phyloP scores from a whole-genome alignment of 2,329 filamentous ascomycete species.

The Penicillium italicum region DNA sequence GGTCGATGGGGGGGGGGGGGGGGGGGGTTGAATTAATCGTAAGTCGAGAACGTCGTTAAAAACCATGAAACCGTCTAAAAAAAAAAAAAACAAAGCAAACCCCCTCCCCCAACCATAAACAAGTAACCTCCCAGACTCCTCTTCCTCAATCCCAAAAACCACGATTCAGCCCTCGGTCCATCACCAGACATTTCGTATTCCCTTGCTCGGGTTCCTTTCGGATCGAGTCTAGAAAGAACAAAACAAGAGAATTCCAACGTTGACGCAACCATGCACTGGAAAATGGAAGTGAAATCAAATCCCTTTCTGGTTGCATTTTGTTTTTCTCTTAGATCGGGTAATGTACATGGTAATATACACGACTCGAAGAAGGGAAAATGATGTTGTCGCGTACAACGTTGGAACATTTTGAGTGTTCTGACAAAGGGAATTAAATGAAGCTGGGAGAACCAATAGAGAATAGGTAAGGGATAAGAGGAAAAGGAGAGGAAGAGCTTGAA shows the following conservation, averaged over 20 bases:
- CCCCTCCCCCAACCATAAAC: not conserved
- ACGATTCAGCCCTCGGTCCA: not conserved
- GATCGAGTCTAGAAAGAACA: slow-evolving; percentile 9
- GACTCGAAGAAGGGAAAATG: slow-evolving; percentile 38
- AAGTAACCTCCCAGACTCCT: not conserved
- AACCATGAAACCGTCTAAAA: too few species aligned
- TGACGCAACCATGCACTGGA: not conserved
- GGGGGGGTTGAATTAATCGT: too few species aligned
- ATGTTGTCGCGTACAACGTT: slow-evolving; percentile 18
- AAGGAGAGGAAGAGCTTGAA: slow-evolving; percentile 9
- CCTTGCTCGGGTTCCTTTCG: slow-evolving; percentile 8
- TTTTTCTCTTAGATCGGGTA: slow-evolving; percentile 37
- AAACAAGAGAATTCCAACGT: not conserved
- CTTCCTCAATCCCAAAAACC: not conserved
- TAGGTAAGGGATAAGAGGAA: slow-evolving; percentile 3
- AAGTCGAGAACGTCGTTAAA: too few species aligned
- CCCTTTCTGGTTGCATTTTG: slow-evolving; percentile 17
- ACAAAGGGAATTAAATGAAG: slow-evolving; percentile 27
- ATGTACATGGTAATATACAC: slow-evolving; percentile 44
- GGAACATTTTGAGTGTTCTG: slow-evolving; percentile 10
- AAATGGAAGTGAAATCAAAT: slow-evolving; percentile 20
- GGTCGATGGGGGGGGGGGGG: too few species aligned
- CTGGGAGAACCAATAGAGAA: slow-evolving; percentile 15
- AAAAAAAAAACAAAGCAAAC: too few species aligned
- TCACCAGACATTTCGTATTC: not conserved